phyloP scores from a whole-genome alignment of 345 rosid genomes.

The Anacardium occidentale region DNA sequence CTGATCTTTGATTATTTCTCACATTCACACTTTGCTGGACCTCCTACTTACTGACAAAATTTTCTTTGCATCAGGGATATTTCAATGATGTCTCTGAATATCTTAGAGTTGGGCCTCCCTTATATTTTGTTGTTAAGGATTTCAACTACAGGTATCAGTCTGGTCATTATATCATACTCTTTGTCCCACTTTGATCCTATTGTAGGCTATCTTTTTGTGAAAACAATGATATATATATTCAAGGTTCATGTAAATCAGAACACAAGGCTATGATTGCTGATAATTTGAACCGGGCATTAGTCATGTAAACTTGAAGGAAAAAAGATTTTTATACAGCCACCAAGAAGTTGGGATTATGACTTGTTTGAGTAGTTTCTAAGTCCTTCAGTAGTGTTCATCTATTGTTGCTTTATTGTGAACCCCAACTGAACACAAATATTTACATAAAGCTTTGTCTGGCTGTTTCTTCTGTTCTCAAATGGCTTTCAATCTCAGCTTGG shows the following conservation, averaged over 20 bases:
- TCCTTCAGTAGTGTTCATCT: not conserved
- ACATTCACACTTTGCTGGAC: not conserved
- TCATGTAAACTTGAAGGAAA: not conserved
- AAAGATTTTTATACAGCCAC: not conserved
- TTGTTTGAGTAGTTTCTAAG: not conserved
- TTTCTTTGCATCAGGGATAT: conserved; percentile 45
- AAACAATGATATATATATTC: too few relatives aligned
- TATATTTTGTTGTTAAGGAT: conserved; percentile 62
- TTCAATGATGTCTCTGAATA: conserved; percentile 48
- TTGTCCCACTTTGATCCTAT: not conserved
- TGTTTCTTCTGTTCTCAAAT: conserved; percentile 28
- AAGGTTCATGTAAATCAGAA: too few relatives aligned
- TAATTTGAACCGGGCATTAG: too few relatives aligned
- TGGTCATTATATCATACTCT: not conserved
- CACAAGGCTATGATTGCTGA: not conserved
- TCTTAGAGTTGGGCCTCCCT: conserved; percentile 58
- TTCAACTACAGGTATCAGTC: conserved; percentile 50
- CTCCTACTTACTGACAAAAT: not conserved
- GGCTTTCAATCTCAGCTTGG: conserved; percentile 51
- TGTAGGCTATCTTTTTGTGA: not conserved
- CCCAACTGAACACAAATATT: not conserved
- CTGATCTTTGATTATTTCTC: not conserved
- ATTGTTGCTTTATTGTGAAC: not conserved
- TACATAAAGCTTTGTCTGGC: conserved; percentile 5
- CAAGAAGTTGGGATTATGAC: not conserved